phyloP scores from a whole-genome alignment of 371 early-diverging fungal genomes.

The Thermomucor indicae-seudaticae region DNA sequence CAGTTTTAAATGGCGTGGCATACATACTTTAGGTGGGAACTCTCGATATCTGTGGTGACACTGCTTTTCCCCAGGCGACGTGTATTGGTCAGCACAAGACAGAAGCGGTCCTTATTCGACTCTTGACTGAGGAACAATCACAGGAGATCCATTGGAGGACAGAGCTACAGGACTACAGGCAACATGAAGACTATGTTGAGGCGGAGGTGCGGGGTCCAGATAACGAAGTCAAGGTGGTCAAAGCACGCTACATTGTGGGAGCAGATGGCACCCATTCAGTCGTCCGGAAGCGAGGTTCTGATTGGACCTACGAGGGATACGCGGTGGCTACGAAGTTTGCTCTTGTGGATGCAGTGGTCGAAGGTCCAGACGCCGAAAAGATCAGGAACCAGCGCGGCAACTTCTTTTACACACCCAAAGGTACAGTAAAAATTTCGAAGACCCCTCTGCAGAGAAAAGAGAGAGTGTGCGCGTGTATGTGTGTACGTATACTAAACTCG shows the following conservation, averaged over 20 bases:
- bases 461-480: no score
- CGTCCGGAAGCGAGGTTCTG: slow-evolving; percentile 16
- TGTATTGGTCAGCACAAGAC: slow-evolving; percentile 22
- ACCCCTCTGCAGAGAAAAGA: neutral
- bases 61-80: slow-evolving; percentile 27
- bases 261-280: slow-evolving; percentile 39
- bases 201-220: slow-evolving; percentile 1
- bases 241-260: slow-evolving; percentile 29
- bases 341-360: slow-evolving; percentile 26
- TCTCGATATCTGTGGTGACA: slow-evolving; percentile 7
- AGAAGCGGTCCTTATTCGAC: slow-evolving; percentile 13
- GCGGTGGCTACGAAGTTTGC: slow-evolving; percentile 20
- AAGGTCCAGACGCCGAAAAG: slow-evolving; percentile 3
- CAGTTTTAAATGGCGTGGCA: neutral
- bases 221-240: slow-evolving; percentile 5
- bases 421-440: neutral
- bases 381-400: slow-evolving; percentile 6
- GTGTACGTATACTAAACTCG: neutral
- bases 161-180: slow-evolving; percentile 22
- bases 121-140: slow-evolving; percentile 1
- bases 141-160: slow-evolving; percentile 23
- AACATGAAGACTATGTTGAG: slow-evolving; percentile 20
- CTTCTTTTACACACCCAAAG: slow-evolving; percentile 1
- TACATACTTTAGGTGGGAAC: neutral
- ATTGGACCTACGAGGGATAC: slow-evolving; percentile 35